Conservation (phyloP, 176 grass and related monocot species). For the Pharus latifolius region DNA sequence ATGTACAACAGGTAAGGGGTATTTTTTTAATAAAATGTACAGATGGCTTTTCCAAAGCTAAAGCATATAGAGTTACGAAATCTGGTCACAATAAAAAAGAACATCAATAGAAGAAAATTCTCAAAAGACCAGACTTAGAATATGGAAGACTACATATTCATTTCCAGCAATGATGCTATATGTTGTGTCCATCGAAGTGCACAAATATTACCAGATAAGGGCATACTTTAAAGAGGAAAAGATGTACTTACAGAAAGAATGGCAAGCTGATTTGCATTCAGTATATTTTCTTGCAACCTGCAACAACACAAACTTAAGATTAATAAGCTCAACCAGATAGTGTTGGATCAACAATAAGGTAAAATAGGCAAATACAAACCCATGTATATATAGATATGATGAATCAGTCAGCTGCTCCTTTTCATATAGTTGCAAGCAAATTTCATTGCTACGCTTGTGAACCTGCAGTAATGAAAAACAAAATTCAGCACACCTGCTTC, state of each 20-base stretch:
- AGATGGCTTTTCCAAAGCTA: neutral
- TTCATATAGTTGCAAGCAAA: constrained; percentile 88
- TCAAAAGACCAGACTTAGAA: neutral
- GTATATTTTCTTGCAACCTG: constrained; percentile 70
- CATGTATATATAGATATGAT: constrained; percentile 83
- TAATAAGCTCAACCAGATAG: constrained; percentile 3
- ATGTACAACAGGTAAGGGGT: neutral
- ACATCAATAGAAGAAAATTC: neutral
- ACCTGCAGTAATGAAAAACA: constrained; percentile 37
- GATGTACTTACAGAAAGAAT: constrained; percentile 66
- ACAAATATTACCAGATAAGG: neutral
- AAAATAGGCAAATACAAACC: constrained; percentile 46
- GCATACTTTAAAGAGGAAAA: neutral
- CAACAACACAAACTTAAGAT: constrained; percentile 7
- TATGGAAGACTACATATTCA: constrained; percentile 4
- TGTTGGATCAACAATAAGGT: neutral
- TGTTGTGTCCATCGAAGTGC: neutral
- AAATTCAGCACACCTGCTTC: neutral
- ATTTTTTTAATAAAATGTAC: neutral
- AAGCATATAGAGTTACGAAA: neutral
- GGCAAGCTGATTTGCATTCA: constrained; percentile 65
- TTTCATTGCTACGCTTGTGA: constrained; percentile 60
- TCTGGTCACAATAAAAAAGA: neutral
- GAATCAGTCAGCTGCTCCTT: constrained; percentile 85
- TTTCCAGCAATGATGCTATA: neutral